Evolutionary conservation across 2,329 filamentous ascomycete genomes (phyloP).

Genomic region (Diaporthe vaccinii): DNA sequence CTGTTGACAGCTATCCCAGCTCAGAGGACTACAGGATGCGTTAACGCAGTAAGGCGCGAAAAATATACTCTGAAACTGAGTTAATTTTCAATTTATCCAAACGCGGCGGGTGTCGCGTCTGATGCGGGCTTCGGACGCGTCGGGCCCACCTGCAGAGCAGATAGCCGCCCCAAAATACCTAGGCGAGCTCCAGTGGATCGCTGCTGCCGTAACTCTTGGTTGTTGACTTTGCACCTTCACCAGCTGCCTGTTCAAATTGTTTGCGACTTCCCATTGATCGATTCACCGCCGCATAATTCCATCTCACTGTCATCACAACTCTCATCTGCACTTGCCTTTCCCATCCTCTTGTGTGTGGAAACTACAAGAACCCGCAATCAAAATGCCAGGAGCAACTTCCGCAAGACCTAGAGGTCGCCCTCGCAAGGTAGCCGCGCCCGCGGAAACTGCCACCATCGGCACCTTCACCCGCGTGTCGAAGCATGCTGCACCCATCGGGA

Average conservation of each 20-base stretch:
- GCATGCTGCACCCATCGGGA: conserved; percentile 46
- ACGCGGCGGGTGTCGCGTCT: conserved; percentile 32
- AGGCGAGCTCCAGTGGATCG: conserved; percentile 6
- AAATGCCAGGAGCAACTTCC: conserved; percentile 36
- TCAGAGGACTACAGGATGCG: background rate
- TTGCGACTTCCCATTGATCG: conserved; percentile 2
- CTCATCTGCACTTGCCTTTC: background rate
- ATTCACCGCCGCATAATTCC: background rate
- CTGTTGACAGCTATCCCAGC: background rate
- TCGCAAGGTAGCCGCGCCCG: conserved; percentile 30
- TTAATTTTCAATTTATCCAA: conserved; percentile 1
- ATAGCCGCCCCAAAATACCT: conserved; percentile 11
- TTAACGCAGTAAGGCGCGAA: background rate
- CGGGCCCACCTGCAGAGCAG: conserved; percentile 14
- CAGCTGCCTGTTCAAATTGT: background rate
- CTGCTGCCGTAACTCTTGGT: background rate
- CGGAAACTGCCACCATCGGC: conserved; percentile 51
- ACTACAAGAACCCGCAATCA: background rate
- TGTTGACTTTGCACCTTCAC: conserved; percentile 28
- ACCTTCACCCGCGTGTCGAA: conserved; percentile 65
- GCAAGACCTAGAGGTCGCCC: conserved; percentile 36
- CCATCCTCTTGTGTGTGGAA: background rate
- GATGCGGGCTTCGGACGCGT: conserved; percentile 4
- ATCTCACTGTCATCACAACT: background rate
- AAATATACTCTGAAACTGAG: background rate